phyloP scores from a whole-genome alignment of 208 protist species.

The Crithidia sp. region DNA sequence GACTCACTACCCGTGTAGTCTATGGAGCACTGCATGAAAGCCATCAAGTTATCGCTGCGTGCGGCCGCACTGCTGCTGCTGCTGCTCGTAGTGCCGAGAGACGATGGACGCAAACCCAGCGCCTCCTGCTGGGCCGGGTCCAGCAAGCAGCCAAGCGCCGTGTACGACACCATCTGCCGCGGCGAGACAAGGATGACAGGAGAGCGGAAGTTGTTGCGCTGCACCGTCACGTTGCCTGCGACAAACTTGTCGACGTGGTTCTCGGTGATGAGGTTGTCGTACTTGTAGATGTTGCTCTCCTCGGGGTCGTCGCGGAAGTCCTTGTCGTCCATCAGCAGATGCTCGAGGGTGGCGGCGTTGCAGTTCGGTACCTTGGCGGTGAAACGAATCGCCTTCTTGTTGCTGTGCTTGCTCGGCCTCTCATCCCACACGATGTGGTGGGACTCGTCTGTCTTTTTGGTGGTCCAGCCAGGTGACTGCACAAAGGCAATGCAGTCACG shows the following conservation, averaged over 20 bases:
- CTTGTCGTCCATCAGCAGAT: constrained; percentile 39
- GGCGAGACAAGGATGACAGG: constrained; percentile 32
- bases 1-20: constrained; percentile 34
- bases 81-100: not conserved
- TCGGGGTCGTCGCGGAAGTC: constrained; percentile 36
- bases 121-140: constrained; percentile 43
- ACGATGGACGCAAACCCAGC: constrained; percentile 25
- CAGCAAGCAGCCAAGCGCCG: constrained; percentile 37
- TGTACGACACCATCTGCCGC: constrained; percentile 41
- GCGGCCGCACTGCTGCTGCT: not conserved
- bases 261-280: constrained; percentile 30
- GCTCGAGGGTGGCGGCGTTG: constrained; percentile 40
- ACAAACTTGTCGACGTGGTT: constrained; percentile 28
- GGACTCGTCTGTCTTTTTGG: constrained; percentile 9
- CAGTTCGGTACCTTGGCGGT: constrained; percentile 40
- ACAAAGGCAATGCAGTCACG: constrained; percentile 13
- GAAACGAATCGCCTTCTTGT: constrained; percentile 35
- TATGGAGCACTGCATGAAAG: constrained; percentile 42
- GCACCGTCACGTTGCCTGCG: constrained; percentile 35
- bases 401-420: constrained; percentile 25
- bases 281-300: constrained; percentile 39
- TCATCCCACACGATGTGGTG: constrained; percentile 25
- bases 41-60: constrained; percentile 23
- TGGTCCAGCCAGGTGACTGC: constrained; percentile 27
- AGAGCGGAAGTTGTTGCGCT: constrained; percentile 39